phyloP scores from a whole-genome alignment of 179 eudicot genomes.

The Drosera spatulata region DNA sequence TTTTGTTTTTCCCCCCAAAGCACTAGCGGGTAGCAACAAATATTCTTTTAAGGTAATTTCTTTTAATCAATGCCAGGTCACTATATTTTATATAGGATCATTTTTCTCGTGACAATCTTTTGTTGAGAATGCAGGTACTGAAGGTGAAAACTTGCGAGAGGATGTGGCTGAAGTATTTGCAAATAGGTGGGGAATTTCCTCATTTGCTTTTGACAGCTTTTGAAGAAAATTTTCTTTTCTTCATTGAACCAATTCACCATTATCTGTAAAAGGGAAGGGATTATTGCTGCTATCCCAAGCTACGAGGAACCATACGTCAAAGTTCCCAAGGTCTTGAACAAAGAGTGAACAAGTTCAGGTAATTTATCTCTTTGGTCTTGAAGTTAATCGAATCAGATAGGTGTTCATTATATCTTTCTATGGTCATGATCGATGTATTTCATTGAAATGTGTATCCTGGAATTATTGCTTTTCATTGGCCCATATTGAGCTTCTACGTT shows the following conservation, averaged over 20 bases:
- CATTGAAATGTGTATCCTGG: too few relatives aligned
- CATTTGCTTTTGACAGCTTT: neutral
- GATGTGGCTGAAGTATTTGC: slow-evolving; percentile 65
- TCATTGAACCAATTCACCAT: neutral
- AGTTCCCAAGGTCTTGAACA: slow-evolving; percentile 88
- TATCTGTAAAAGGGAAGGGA: slow-evolving; percentile 48
- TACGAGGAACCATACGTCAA: slow-evolving; percentile 76
- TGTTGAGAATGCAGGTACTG: slow-evolving; percentile 40
- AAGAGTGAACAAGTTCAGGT: slow-evolving; percentile 35
- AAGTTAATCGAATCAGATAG: too few relatives aligned
- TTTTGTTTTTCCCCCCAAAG: neutral
- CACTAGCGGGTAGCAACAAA: neutral
- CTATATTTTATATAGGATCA: neutral
- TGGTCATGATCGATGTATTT: too few relatives aligned
- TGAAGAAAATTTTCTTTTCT: neutral
- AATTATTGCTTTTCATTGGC: too few relatives aligned
- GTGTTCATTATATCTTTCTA: too few relatives aligned
- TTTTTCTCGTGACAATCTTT: neutral
- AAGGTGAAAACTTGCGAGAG: slow-evolving; percentile 58
- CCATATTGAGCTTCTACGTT: too few relatives aligned
- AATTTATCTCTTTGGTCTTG: slow-evolving; percentile 5
- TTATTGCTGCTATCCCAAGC: slow-evolving; percentile 59
- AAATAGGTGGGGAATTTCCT: slow-evolving; percentile 34
- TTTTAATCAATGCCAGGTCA: neutral
- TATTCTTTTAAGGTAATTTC: neutral